A percentile compares a stretch with the other conserved stretches of the same genome.
Conservation (phyloP, 192 early-diverging fungal species). For the Coemansia biformis region DNA sequence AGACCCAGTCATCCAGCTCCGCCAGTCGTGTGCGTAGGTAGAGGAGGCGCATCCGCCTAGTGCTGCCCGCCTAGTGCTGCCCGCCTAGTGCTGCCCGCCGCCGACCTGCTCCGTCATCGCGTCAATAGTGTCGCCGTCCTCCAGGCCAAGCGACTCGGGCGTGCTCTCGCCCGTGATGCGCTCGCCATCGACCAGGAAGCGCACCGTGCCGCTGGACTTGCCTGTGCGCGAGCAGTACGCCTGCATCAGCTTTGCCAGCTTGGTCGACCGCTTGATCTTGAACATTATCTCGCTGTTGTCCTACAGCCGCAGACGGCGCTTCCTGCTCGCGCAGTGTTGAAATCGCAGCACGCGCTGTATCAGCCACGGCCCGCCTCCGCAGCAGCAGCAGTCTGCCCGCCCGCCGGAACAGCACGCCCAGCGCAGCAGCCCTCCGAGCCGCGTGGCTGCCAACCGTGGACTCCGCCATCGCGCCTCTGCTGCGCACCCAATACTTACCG, state of each 20-base stretch:
- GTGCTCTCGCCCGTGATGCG: conserved; percentile 75
- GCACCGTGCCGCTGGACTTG: conserved; percentile 68
- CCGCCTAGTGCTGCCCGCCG: conserved; percentile 35
- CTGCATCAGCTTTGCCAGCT: conserved; percentile 89
- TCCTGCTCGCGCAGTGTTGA: background rate
- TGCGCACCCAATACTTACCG: conserved; percentile 54
- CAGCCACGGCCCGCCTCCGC: too few relatives aligned
- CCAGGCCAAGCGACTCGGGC: conserved; percentile 83
- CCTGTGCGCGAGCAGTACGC: conserved; percentile 88
- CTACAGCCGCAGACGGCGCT: conserved; percentile 26
- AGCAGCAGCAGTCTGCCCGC: too few relatives aligned
- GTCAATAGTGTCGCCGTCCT: conserved; percentile 92
- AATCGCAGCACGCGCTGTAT: too few relatives aligned
- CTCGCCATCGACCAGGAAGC: conserved; percentile 88
- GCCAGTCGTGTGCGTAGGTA: too few relatives aligned
- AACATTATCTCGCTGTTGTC: conserved; percentile 81
- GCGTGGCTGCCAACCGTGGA: too few relatives aligned
- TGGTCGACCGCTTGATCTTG: conserved; percentile 93
- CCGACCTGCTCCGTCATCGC: conserved; percentile 94
- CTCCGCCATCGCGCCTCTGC: too few relatives aligned
- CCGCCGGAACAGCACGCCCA: too few relatives aligned
- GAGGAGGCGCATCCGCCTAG: too few relatives aligned
- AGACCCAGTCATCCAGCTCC: too few relatives aligned
- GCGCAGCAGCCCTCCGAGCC: too few relatives aligned
- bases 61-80: too few relatives aligned